Percentiles rank a stretch among this genome's conserved stretches.
phyloP scores from a whole-genome alignment of 805 yeast genomes.

The Monosporozyma unispora region DNA sequence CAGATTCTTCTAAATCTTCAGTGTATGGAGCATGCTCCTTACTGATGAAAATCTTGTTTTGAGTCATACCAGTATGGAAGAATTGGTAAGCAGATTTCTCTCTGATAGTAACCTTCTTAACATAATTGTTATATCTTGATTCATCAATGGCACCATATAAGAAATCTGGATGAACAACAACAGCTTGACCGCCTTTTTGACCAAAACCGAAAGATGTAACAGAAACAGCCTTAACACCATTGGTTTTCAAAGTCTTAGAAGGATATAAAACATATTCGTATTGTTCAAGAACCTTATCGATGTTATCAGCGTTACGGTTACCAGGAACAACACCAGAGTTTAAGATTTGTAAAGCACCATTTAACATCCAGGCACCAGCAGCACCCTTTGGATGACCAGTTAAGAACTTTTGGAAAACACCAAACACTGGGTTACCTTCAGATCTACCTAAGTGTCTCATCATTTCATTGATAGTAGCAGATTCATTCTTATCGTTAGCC shows the following conservation, averaged over 20 bases:
- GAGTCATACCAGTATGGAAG: slow-evolving; percentile 90
- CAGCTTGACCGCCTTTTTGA: slow-evolving; percentile 97
- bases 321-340: slow-evolving; percentile 95
- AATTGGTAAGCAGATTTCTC: slow-evolving; percentile 86
- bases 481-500: slow-evolving; percentile 98
- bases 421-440: slow-evolving; percentile 94
- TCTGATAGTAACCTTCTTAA: slow-evolving; percentile 62
- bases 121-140: slow-evolving; percentile 62
- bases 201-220: slow-evolving; percentile 98
- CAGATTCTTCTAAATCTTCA: slow-evolving; percentile 79
- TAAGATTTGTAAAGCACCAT: slow-evolving; percentile 91
- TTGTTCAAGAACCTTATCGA: slow-evolving; percentile 74
- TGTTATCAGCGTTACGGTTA: slow-evolving; percentile 96
- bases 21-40: slow-evolving; percentile 90
- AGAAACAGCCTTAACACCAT: slow-evolving; percentile 95
- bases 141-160: slow-evolving; percentile 74
- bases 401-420: slow-evolving; percentile 97
- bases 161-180: slow-evolving; percentile 88
- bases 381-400: slow-evolving; percentile 99
- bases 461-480: slow-evolving; percentile 84
- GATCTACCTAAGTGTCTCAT: slow-evolving; percentile 92
- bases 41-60: slow-evolving; percentile 84
- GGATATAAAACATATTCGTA: slow-evolving; percentile 89
- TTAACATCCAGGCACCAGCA: slow-evolving; percentile 99
- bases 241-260: slow-evolving; percentile 85